These are phyloP conservation scores for Leccinum aurantiacum DNA, from an alignment of 768 basidiomycete genomes.

Conservation along the genomic window DNA sequence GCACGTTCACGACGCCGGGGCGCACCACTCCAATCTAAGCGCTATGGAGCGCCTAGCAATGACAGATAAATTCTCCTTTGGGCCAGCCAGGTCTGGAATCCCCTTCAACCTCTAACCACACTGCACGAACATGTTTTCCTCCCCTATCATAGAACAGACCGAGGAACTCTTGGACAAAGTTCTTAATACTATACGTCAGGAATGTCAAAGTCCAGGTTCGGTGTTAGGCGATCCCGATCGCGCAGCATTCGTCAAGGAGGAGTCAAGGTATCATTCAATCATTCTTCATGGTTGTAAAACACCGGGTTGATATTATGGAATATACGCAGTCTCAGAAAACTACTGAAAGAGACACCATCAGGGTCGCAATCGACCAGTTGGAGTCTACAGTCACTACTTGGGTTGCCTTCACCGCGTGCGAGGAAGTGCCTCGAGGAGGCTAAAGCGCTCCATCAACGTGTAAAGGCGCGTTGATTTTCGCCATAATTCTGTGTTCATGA, in stretches of 20 bases:
- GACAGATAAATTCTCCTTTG: constrained; percentile 14
- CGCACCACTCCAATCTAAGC: neutral
- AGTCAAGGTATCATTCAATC: constrained; percentile 1
- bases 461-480: constrained; percentile 3
- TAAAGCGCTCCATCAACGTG: constrained; percentile 1
- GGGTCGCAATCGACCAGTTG: neutral
- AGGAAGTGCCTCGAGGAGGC: constrained; percentile 4
- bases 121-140: constrained; percentile 8
- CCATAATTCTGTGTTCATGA: neutral
- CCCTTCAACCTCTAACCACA: neutral
- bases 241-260: constrained; percentile 2
- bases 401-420: constrained; percentile 8
- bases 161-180: neutral
- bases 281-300: neutral
- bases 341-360: neutral
- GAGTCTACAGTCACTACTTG: neutral
- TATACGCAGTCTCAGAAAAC: neutral
- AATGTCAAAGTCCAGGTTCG: neutral
- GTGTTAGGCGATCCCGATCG: constrained; percentile 9
- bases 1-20: neutral
- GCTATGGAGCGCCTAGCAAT: neutral
- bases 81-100: neutral
- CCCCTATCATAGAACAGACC: neutral
- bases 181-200: neutral
- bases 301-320: neutral